phyloP scores from a whole-genome alignment of 495 filamentous ascomycete genomes.

The Entonaema liquescens region DNA sequence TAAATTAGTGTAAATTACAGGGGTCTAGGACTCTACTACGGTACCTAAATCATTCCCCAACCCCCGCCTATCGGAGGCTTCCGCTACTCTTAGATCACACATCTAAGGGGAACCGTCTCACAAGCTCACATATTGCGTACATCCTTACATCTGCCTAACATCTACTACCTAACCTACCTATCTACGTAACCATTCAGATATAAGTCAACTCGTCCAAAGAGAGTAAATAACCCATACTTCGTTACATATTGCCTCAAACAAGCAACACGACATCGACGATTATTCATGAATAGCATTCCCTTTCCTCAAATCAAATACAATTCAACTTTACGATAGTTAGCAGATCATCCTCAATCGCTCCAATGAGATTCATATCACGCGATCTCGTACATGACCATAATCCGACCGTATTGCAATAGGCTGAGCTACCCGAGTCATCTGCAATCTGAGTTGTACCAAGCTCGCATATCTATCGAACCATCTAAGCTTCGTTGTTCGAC shows the following conservation, averaged over 20 bases:
- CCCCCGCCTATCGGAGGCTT: constrained; percentile 41
- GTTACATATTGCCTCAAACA: constrained; percentile 11
- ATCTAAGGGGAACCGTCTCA: constrained; percentile 21
- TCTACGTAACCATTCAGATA: constrained; percentile 7
- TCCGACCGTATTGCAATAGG: constrained; percentile 33
- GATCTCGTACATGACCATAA: constrained; percentile 38
- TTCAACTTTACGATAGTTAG: background rate
- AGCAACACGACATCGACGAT: constrained; percentile 15
- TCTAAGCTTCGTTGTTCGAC: constrained; percentile 12
- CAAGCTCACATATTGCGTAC: constrained; percentile 8
- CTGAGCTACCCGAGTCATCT: constrained; percentile 43
- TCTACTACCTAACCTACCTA: constrained; percentile 13
- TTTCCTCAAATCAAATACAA: constrained; percentile 26
- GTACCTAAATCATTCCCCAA: constrained; percentile 5
- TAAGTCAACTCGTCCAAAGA: background rate
- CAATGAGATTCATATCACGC: constrained; percentile 38
- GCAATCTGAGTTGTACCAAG: constrained; percentile 34
- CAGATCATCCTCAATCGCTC: constrained; percentile 34
- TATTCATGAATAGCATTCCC: constrained; percentile 9
- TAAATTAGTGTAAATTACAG: constrained; percentile 3
- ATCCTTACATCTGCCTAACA: background rate
- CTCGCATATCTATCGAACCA: constrained; percentile 31
- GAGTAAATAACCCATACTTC: background rate
- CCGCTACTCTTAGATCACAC: constrained; percentile 22
- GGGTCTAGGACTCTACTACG: constrained; percentile 19